These are phyloP conservation scores for Pseudopithomyces maydicus DNA, from an alignment of 2,329 filamentous ascomycete species.

Conservation along the genomic window DNA sequence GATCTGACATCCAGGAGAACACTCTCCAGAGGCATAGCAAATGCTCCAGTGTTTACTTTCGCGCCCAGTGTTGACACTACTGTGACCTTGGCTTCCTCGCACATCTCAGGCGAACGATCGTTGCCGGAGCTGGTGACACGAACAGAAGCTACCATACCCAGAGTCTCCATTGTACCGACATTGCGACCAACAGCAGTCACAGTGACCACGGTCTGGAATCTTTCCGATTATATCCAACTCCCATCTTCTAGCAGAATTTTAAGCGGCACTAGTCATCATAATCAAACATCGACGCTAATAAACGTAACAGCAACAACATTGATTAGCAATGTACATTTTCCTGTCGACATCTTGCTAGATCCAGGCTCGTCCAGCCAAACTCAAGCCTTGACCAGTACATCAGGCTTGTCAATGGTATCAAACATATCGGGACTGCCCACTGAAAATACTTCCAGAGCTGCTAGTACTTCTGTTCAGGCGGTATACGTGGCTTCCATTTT, in stretches of 20 bases:
- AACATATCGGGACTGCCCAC: background rate
- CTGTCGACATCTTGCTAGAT: background rate
- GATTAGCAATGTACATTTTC: background rate
- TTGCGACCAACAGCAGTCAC: no score
- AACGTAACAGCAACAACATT: background rate
- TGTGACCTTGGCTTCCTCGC: background rate
- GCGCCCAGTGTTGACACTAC: background rate
- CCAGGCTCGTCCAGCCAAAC: background rate
- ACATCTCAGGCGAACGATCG: background rate
- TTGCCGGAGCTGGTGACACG: background rate
- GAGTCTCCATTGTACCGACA: no score
- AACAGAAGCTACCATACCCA: background rate
- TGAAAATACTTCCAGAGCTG: background rate
- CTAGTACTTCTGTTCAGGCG: background rate
- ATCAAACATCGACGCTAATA: no score
- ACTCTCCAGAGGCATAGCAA: background rate
- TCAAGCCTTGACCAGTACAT: background rate
- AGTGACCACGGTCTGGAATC: no score
- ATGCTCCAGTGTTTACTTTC: background rate
- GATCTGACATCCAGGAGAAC: background rate
- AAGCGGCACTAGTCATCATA: no score
- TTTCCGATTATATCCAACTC: no score
- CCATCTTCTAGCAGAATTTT: no score
- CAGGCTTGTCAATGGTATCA: no score
- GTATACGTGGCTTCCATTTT: background rate